Evolutionary conservation across 345 rosid genomes (phyloP).

Genomic region (Hibiscus trionum): DNA sequence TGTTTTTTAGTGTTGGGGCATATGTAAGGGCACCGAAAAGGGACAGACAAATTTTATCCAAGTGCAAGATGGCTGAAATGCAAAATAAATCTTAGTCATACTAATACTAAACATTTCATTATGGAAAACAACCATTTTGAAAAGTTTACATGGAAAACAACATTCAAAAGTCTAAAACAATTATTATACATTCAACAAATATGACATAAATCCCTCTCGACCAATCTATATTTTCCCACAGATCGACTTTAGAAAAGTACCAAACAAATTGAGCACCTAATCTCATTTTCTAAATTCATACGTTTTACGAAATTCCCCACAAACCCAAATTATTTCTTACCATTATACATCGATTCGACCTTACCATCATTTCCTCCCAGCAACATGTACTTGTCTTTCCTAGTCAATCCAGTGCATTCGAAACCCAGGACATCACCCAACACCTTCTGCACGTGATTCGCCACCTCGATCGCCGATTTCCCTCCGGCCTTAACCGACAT

Average conservation of each 20-base stretch:
- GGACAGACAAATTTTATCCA: too few relatives aligned
- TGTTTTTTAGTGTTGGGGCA: too few relatives aligned
- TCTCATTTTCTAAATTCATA: too few relatives aligned
- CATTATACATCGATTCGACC: constrained; percentile 63
- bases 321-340: constrained; percentile 17
- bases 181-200: neutral
- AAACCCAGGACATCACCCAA: constrained; percentile 61
- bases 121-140: neutral
- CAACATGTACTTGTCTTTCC: constrained; percentile 80
- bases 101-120: neutral
- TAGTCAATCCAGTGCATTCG: constrained; percentile 62
- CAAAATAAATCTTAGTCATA: too few relatives aligned
- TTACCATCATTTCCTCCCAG: constrained; percentile 85
- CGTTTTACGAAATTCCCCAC: neutral
- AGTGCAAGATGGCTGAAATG: too few relatives aligned
- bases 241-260: too few relatives aligned
- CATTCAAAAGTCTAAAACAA: neutral
- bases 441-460: constrained; percentile 73
- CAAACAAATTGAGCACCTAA: too few relatives aligned
- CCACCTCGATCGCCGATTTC: constrained; percentile 68
- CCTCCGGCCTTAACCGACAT: constrained; percentile 78
- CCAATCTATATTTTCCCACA: neutral
- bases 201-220: neutral
- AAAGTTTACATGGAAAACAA: neutral
- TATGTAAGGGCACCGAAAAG: too few relatives aligned